Percentiles rank a stretch among this genome's conserved stretches.
Conservation (phyloP, 148 eudicot genomes). For the Heliamphora exappendiculata region DNA sequence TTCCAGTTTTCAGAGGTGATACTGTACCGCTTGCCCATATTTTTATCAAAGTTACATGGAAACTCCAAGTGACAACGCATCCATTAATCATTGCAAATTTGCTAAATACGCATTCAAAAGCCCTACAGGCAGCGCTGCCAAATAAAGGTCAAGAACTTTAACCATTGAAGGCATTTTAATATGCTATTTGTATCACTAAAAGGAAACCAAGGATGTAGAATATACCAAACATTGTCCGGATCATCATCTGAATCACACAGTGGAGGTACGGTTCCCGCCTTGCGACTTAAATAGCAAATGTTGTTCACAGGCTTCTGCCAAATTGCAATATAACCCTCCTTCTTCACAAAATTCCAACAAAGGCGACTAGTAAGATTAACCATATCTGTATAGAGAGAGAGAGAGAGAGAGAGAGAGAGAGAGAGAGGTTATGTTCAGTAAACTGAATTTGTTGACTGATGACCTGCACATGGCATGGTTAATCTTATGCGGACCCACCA, state of each 20-base stretch:
- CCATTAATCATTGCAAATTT: no score
- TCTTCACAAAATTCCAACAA: conserved; percentile 93
- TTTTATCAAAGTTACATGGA: no score
- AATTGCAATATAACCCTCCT: conserved; percentile 90
- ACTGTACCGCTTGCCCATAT: no score
- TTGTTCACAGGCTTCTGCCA: conserved; percentile 94
- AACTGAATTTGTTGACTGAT: neutral
- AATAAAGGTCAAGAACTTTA: no score
- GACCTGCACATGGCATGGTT: neutral
- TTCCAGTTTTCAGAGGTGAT: no score
- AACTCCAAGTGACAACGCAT: no score
- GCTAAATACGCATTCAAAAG: no score
- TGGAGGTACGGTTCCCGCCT: conserved; percentile 59
- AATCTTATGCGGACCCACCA: conserved; percentile 3
- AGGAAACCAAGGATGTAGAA: conserved; percentile 2
- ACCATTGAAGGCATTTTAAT: neutral
- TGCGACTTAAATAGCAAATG: conserved; percentile 73
- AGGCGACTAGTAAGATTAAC: conserved; percentile 72
- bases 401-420: no score
- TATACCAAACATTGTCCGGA: conserved; percentile 89
- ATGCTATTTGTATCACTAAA: neutral
- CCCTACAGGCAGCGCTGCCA: no score
- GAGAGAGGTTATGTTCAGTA: no score
- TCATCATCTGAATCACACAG: conserved; percentile 76
- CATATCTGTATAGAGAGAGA: conserved; percentile 55